phyloP scores from a whole-genome alignment of 192 early-diverging fungal genomes.

The Thoreauomyces humboldtii region DNA sequence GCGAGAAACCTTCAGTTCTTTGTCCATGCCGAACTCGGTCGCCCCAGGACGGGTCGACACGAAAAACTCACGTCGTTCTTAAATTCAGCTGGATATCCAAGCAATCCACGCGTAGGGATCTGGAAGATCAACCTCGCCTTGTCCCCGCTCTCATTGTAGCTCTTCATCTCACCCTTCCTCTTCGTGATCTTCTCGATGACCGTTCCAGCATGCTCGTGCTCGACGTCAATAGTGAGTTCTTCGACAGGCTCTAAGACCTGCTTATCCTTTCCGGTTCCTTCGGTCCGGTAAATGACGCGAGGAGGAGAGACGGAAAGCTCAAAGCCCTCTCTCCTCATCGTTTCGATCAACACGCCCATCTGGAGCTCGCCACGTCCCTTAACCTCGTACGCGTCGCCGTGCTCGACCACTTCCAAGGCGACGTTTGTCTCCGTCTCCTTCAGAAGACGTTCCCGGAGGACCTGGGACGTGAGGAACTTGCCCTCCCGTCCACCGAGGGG shows the following conservation, averaged over 20 bases:
- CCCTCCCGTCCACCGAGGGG: conserved; percentile 81
- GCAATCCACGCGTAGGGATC: conserved; percentile 76
- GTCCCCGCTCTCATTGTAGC: conserved; percentile 64
- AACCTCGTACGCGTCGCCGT: conserved; percentile 75
- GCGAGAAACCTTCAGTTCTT: no score
- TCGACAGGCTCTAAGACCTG: conserved; percentile 75
- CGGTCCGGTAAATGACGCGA: conserved; percentile 70
- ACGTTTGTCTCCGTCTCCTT: conserved; percentile 81
- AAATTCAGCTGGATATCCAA: conserved; percentile 84
- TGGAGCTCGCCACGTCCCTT: conserved; percentile 86
- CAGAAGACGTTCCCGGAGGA: conserved; percentile 72
- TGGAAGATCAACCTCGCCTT: conserved; percentile 76
- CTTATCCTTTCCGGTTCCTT: conserved; percentile 47
- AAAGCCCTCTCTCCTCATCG: conserved; percentile 86
- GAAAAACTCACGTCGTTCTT: conserved; percentile 64
- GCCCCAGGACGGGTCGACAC: background rate
- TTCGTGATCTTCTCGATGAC: conserved; percentile 84
- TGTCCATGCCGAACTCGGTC: no score
- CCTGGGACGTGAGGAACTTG: conserved; percentile 71
- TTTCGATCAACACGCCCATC: conserved; percentile 82
- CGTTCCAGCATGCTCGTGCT: conserved; percentile 64
- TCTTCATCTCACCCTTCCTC: conserved; percentile 79
- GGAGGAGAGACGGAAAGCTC: conserved; percentile 81
- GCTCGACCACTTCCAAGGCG: conserved; percentile 70
- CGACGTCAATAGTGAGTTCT: conserved; percentile 80